These are phyloP conservation scores for Lactarius quietus DNA, from an alignment of 768 basidiomycete genomes.

Conservation along the genomic window DNA sequence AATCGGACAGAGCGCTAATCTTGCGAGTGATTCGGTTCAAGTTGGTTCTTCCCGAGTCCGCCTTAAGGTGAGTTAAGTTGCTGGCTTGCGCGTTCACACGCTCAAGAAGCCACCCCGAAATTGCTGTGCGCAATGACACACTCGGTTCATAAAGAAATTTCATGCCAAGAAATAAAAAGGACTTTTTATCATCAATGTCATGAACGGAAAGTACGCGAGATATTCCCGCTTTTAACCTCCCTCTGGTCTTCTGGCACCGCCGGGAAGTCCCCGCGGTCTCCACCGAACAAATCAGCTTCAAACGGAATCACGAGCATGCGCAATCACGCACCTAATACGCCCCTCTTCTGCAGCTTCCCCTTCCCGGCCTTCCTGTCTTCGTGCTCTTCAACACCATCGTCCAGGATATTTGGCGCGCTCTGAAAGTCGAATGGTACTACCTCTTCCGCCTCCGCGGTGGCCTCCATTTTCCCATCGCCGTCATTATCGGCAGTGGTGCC, in stretches of 20 bases:
- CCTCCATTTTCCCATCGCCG: too few relatives aligned
- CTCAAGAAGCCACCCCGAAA: too few relatives aligned
- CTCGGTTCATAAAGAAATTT: too few relatives aligned
- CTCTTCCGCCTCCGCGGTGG: too few relatives aligned
- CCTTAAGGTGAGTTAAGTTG: too few relatives aligned
- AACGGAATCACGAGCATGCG: background rate
- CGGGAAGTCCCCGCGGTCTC: conserved; percentile 32
- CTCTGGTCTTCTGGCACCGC: conserved; percentile 34
- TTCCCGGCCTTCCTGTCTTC: conserved; percentile 33
- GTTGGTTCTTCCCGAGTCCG: too few relatives aligned
- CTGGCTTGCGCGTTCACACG: too few relatives aligned
- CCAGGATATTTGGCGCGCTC: conserved; percentile 66
- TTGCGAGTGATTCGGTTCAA: too few relatives aligned
- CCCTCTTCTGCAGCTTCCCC: conserved; percentile 40
- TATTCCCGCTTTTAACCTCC: too few relatives aligned
- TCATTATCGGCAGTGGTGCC: too few relatives aligned
- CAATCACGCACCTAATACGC: conserved; percentile 3
- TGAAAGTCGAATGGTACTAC: conserved; percentile 69
- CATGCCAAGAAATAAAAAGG: background rate
- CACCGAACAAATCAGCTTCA: background rate
- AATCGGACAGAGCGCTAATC: background rate
- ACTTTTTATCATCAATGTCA: background rate
- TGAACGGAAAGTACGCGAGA: conserved; percentile 33
- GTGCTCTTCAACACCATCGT: conserved; percentile 44
- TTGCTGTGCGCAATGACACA: background rate